A percentile compares a stretch with the other conserved stretches of the same genome.
Evolutionary conservation across 2,329 filamentous ascomycete species (phyloP).

Genomic region (Neonectria punicea): DNA sequence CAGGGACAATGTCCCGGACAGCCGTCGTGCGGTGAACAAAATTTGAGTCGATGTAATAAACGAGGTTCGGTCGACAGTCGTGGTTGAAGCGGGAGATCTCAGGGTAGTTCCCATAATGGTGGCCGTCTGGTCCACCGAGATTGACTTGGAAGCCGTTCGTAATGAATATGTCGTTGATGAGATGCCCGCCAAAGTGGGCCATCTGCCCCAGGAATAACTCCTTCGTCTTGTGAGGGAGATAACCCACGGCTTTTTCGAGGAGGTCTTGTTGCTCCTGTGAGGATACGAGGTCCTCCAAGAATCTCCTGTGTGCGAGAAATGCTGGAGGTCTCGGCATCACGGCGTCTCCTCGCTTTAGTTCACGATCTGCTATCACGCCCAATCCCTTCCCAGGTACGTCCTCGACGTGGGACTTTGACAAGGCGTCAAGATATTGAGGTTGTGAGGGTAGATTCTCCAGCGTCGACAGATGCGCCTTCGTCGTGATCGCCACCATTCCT

Average conservation of each 20-base stretch:
- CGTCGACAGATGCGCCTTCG: not conserved
- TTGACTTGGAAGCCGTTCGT: conserved; percentile 9
- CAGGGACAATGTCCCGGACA: not conserved
- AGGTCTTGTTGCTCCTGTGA: not conserved
- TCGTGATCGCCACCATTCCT: conserved; percentile 13
- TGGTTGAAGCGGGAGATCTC: conserved; percentile 12
- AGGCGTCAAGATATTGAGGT: not conserved
- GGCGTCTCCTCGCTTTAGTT: conserved; percentile 3
- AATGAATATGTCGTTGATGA: conserved; percentile 6
- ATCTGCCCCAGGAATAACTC: conserved; percentile 3
- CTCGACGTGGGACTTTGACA: not conserved
- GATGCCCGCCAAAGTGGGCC: not conserved
- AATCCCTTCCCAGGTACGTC: conserved; percentile 10
- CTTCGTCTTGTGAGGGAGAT: not conserved
- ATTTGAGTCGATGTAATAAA: conserved; percentile 12
- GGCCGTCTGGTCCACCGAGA: not conserved
- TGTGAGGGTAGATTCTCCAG: not conserved
- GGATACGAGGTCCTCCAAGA: not conserved
- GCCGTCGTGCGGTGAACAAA: conserved; percentile 1
- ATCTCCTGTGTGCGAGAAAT: not conserved
- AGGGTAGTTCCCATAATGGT: conserved; percentile 6
- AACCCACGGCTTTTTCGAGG: not conserved
- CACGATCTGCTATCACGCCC: conserved; percentile 6
- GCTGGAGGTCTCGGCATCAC: conserved; percentile 6
- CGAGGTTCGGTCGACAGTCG: conserved; percentile 18